Evolutionary conservation across 2,329 filamentous ascomycete genomes (phyloP), one percentile per base, ranked within the genome.

Genomic region (Pyrenophora teres): DNA sequence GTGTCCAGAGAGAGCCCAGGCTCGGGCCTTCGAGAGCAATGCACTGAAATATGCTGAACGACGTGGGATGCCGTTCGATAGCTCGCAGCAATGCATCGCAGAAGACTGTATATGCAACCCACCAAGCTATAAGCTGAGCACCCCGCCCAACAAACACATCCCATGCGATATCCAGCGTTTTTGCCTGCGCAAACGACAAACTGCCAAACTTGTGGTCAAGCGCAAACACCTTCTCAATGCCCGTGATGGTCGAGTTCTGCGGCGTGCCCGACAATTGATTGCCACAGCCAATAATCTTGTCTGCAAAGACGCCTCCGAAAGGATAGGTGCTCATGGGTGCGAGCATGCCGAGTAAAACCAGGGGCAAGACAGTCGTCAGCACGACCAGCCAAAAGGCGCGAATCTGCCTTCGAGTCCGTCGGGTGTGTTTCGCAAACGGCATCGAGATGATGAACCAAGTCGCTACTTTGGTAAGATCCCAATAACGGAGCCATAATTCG

Each of bases 111-210:
- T 74, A 75, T 2, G 62, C 59, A 9, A 65, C 46, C 33, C 47
- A 64, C 49, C 62, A 70, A 7, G 71, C 64, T 2, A 72, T 7
- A 1, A 68, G 23, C 44, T 75, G 73, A 2, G 59, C 63, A 6
- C 72, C 70, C 7, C 70, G 59, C 2, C 69, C 72, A 10, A 75
- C 41, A 2, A 65, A 23, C 8, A 74, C 53, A 46, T 75, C 72
- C 71, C 71, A 75, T 1, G 53, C 43, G 6, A 72, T 62, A 43
- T 74, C 71, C n/a, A 75, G 67, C 2, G 65, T 54, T 42, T 75
- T 75, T 12, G 61, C 73, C 8, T 62, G 59, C 8, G 65, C 56
- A 40, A 75, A 74, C 0, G 64, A 44, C 16, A 67, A 65, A 0
- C 27, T 39, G 0, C 68, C 70, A 27, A 51, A 65, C 0, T 60